Percentiles rank a stretch among this genome's conserved stretches.
phyloP scores from a whole-genome alignment of 2,329 filamentous ascomycete species.

The Berkeleyomyces basicola region DNA sequence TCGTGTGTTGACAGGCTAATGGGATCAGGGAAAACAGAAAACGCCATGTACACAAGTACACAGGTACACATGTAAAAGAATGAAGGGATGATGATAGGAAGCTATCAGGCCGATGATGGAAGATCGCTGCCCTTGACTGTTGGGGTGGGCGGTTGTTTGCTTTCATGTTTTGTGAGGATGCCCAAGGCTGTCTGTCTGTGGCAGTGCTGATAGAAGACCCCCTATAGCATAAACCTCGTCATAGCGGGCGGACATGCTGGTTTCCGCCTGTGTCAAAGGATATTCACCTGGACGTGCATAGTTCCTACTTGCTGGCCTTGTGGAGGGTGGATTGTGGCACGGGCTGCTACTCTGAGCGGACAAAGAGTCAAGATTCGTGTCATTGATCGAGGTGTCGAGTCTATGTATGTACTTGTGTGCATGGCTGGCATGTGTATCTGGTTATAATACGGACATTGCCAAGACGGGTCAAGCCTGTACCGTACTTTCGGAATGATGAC shows the following conservation, averaged over 20 bases:
- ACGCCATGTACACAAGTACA: not conserved
- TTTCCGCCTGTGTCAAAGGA: not conserved
- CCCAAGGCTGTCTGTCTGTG: not conserved
- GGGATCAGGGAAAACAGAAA: not conserved
- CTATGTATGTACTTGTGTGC: too few species aligned
- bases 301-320: not conserved
- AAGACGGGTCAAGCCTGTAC: not conserved
- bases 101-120: not conserved
- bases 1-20: too few species aligned
- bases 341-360: not conserved
- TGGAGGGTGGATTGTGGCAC: not conserved
- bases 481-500: slow-evolving; percentile 1
- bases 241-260: not conserved
- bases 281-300: not conserved
- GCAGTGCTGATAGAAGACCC: not conserved
- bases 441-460: not conserved
- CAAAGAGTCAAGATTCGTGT: not conserved
- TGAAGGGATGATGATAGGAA: not conserved
- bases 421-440: not conserved
- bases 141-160: not conserved
- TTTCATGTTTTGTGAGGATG: not conserved
- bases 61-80: not conserved
- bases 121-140: not conserved
- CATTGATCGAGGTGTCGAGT: not conserved
- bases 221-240: not conserved